Base-by-base conservation (phyloP, 148 eudicot species). In the Bassia scoparia region DNA sequence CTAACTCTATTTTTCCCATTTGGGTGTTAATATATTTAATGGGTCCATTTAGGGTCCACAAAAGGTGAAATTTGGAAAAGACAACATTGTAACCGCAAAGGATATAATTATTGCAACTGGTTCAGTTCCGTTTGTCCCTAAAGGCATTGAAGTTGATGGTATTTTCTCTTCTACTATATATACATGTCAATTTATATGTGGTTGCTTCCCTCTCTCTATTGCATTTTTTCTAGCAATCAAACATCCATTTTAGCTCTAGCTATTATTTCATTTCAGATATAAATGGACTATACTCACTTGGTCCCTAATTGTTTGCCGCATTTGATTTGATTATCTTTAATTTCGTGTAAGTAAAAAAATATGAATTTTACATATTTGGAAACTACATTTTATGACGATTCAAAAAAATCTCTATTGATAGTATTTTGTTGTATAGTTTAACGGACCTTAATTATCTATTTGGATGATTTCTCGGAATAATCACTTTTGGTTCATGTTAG, bases 131-230 rank as follows among this genome's bases (percentile, higher is more conserved):
- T 75, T 86, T 71, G 99, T 95, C 44, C 99, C 99, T 34, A 95
- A 88, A 83, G 99, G 99, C 84, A 90, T 95, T 72, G 99, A 95
- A 86, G 87, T 91, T 78, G 99, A 95, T 88, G 99, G 99, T 91
- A 85, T 83, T 75, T 79, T 69, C 70, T 64, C 30, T 71, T 54
- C 14, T 67, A 60, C 38, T 37, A 14, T 33, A 12, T 37, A n/a
- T n/a, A n/a, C n/a, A n/a, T n/a, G n/a, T 75, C 16, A 52, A 20
- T 15, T 14, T 70, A 33, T 63, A 21, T 17, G 54, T 67, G 63
- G 59, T 29, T 14, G 50, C 34, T 60, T 20, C 26, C 8, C 43
- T n/a, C 1, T 26, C 38, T 24, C 29, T 3, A 1, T 38, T 20
- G 14, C 48, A 12, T 5, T 37, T 52, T 11, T 63, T n/a, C n/a